Percentiles rank a stretch among this genome's conserved stretches.
phyloP scores from a whole-genome alignment of 805 yeast species.

The Ogataea neopini region DNA sequence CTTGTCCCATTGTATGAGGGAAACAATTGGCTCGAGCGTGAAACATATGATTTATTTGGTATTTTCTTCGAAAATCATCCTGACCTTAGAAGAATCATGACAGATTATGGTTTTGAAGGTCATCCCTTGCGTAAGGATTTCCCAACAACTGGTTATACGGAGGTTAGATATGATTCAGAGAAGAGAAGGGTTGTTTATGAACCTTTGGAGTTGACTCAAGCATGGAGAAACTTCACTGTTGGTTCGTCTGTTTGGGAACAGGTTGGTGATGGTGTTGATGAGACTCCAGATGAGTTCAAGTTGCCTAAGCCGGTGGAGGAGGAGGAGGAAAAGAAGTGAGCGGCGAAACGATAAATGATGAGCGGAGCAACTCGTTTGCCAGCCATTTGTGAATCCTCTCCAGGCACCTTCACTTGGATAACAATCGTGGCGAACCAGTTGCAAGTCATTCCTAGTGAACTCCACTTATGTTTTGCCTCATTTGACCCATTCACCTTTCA shows the following conservation, averaged over 20 bases:
- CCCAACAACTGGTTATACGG: constrained; percentile 91
- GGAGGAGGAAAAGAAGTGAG: not conserved
- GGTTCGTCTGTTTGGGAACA: constrained; percentile 92
- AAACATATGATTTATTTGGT: constrained; percentile 85
- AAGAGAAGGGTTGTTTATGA: constrained; percentile 87
- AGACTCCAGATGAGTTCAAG: constrained; percentile 77
- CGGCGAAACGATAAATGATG: too few species aligned
- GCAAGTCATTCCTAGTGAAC: too few species aligned
- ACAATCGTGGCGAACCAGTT: too few species aligned
- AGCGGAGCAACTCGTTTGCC: not conserved
- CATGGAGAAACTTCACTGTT: constrained; percentile 86
- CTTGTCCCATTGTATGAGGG: constrained; percentile 72
- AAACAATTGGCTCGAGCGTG: constrained; percentile 90
- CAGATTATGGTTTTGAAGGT: constrained; percentile 91
- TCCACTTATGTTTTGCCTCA: too few species aligned
- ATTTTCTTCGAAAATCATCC: constrained; percentile 88
- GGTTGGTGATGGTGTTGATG: constrained; percentile 83
- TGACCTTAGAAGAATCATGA: constrained; percentile 84
- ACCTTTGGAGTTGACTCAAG: constrained; percentile 89
- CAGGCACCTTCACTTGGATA: too few species aligned
- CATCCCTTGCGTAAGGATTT: constrained; percentile 90
- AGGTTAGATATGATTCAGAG: constrained; percentile 87
- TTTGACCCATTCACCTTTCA: too few species aligned
- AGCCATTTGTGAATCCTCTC: too few species aligned
- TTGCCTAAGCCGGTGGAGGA: constrained; percentile 78